Base-by-base conservation (phyloP, 805 yeast species). In the Barnettozyma pratensis region DNA sequence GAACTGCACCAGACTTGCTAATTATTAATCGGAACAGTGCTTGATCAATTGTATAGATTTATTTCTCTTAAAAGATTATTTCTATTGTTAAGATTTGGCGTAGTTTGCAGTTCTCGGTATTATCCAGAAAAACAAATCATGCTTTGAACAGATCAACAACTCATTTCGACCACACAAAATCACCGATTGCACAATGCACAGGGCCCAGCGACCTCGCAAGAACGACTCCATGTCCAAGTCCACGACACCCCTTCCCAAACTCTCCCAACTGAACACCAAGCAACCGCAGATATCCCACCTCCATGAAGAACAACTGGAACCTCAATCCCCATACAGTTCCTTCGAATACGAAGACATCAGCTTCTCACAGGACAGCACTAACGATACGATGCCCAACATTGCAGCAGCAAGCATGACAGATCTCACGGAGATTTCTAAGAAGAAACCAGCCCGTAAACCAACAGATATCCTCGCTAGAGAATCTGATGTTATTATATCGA, bases 401-500 rank as follows among this genome's bases (percentile, higher is more conserved):
- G 40, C 40, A 4, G 32, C 25, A 19, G 35, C 39, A 5, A 39
- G 40, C 37, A 39, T 36, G 5, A 10, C 44, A n/a, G 42, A 46
- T 11, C 38, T 42, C 35, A 25, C 45, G 6, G 27, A 28, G 30
- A 27, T 19, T 29, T 19, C 29, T 3, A 38, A 9, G n/a, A 26
- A 25, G 25, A 26, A 38, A 38, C 12, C 41, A 41, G 19, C 29
- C 14, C 28, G 31, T 39, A 58, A 55, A 37, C 46, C 69, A 1
- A 70, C 76, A 3, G 88, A 83, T 60, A 71, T 73, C 14, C 64
- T 83, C 6, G 87, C 88, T 0, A 60, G 87, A 37, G 82, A 79
- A 47, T 77, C 84, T 0, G 88, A 83, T 62, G 87, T 81, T 14
- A 82, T 77, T 0, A 82, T 81, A 0, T 75, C 82, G 1, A 74